Conservation (phyloP, 257 asterid species). For the Jacaranda mimosifolia region DNA sequence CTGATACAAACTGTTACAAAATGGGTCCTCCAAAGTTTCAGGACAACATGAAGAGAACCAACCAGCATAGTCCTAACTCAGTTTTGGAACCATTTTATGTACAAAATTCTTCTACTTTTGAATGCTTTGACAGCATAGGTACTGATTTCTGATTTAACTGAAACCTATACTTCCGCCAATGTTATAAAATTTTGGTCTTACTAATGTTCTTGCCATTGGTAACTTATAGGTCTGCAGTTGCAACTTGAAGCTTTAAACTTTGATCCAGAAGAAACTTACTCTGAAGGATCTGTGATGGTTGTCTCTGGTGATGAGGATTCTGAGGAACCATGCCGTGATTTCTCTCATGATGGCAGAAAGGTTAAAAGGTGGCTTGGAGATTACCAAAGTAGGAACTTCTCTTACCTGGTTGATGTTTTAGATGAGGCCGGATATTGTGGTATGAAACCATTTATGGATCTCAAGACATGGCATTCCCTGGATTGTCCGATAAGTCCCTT, state of each 20-base stretch:
- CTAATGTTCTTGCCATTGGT: conserved; percentile 21
- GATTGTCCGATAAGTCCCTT: conserved; percentile 61
- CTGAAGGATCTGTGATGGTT: conserved; percentile 69
- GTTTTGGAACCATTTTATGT: conserved; percentile 58
- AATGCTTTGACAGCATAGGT: conserved; percentile 39
- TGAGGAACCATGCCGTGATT: conserved; percentile 40
- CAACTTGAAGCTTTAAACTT: conserved; percentile 58
- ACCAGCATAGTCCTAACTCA: conserved; percentile 71
- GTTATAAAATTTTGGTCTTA: conserved; percentile 17
- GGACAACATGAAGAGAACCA: conserved; percentile 49
- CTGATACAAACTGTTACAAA: conserved; percentile 38
- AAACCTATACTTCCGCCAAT: conserved; percentile 10
- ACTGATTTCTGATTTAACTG: conserved; percentile 44
- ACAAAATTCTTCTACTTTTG: conserved; percentile 39
- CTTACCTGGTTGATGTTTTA: conserved; percentile 79
- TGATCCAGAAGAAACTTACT: conserved; percentile 56
- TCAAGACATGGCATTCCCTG: conserved; percentile 52
- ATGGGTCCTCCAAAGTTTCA: conserved; percentile 39
- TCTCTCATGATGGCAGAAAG: conserved; percentile 39
- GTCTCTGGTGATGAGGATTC: conserved; percentile 69
- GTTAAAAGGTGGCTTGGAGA: conserved; percentile 51
- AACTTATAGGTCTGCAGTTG: conserved; percentile 53
- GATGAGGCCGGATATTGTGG: conserved; percentile 61
- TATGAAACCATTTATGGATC: conserved; percentile 44
- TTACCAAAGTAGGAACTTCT: conserved; percentile 61